Conservation (phyloP, 2,329 filamentous ascomycete genomes). For the Fusarium coicis region DNA sequence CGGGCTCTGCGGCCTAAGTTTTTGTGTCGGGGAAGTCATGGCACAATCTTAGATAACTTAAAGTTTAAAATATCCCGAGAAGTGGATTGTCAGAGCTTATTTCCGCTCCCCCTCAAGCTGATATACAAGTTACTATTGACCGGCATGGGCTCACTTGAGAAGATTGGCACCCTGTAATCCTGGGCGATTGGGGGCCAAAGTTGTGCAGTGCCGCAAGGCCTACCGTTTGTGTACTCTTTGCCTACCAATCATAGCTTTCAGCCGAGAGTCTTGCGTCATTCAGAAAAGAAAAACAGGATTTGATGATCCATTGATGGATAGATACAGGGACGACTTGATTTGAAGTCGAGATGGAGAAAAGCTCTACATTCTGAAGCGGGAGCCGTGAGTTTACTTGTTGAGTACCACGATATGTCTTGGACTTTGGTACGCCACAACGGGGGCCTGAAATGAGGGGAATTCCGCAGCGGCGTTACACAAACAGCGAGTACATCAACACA, state of each 20-base stretch:
- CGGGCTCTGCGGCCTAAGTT: not conserved
- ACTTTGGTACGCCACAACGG: not conserved
- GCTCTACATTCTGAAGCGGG: not conserved
- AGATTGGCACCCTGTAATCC: not conserved
- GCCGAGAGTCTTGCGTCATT: not conserved
- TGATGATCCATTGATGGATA: accelerated
- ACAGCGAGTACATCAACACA: not conserved
- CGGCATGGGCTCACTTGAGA: too few relatives aligned
- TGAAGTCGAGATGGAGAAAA: accelerated
- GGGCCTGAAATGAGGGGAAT: not conserved
- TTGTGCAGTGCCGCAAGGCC: not conserved
- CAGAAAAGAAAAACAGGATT: too few relatives aligned
- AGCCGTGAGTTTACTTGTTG: accelerated
- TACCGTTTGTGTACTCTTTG: not conserved
- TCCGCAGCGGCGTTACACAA: not conserved
- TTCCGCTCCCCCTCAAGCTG: too few relatives aligned
- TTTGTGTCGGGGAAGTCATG: not conserved
- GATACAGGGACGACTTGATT: too few relatives aligned
- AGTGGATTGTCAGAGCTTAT: not conserved
- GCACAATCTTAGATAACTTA: not conserved
- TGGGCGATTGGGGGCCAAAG: not conserved
- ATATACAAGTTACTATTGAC: too few relatives aligned
- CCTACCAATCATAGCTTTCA: not conserved
- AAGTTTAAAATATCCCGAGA: not conserved
- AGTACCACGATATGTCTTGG: not conserved